These are phyloP conservation scores for Phytophthora sp. DNA, from an alignment of 352 stramenopile species.

Conservation along the genomic window DNA sequence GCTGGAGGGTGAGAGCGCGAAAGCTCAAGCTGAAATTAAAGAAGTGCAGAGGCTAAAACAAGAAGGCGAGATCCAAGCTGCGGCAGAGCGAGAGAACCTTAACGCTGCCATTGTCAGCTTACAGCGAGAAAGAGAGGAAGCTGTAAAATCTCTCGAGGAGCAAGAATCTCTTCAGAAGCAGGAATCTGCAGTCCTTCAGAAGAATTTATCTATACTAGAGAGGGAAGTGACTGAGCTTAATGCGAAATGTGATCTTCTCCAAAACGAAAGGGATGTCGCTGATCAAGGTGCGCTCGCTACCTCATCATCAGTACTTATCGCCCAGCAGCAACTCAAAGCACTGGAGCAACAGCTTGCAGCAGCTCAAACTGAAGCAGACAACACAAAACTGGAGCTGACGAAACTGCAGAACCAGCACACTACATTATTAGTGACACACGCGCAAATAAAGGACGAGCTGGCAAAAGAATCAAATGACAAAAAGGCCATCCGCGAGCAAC, in stretches of 20 bases:
- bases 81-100: conserved; percentile 7
- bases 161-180: conserved; percentile 20
- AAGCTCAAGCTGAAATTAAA: conserved; percentile 8
- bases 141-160: conserved; percentile 6
- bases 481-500: conserved; percentile 38
- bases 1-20: conserved; percentile 15
- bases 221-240: conserved; percentile 13
- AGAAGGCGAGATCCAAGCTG: background rate
- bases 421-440: conserved; percentile 32
- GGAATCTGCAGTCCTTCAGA: conserved; percentile 15
- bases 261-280: conserved; percentile 12
- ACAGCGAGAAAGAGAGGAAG: conserved; percentile 20
- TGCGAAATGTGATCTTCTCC: conserved; percentile 13
- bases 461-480: conserved; percentile 52
- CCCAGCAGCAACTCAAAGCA: conserved; percentile 15
- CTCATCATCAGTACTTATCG: conserved; percentile 1
- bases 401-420: conserved; percentile 39
- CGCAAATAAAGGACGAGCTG: conserved; percentile 49
- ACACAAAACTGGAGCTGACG: conserved; percentile 29
- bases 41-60: conserved; percentile 17
- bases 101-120: background rate
- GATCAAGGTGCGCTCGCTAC: background rate
- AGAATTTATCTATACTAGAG: conserved; percentile 18
- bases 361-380: conserved; percentile 17
- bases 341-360: conserved; percentile 19